Evolutionary conservation across 1,284 basidiomycete genomes (phyloP).

Genomic region (Lentinula novae-zelandiae): DNA sequence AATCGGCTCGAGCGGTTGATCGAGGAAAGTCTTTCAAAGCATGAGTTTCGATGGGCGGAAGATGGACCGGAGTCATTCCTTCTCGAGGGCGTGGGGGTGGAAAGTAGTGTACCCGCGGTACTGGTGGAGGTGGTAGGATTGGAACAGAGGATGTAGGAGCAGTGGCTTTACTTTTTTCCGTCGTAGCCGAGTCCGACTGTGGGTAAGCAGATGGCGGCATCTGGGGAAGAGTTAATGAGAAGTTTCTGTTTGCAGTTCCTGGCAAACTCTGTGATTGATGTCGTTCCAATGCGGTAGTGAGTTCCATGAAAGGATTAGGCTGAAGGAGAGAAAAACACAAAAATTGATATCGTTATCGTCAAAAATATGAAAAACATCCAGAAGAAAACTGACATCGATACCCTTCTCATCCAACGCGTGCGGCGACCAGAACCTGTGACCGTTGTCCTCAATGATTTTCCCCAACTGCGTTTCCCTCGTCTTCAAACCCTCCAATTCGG

Average conservation of each 20-base stretch:
- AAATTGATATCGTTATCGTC: background rate
- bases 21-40: background rate
- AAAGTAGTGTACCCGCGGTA: slow-evolving; percentile 25
- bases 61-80: slow-evolving; percentile 5
- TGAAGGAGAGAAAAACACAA: background rate
- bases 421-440: background rate
- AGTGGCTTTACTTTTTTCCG: background rate
- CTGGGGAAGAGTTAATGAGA: slow-evolving; percentile 15
- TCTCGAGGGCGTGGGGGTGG: slow-evolving; percentile 20
- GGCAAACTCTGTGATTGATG: slow-evolving; percentile 18
- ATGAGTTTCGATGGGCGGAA: slow-evolving; percentile 1
- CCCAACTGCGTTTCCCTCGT: background rate
- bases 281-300: slow-evolving; percentile 12
- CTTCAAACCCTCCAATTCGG: background rate
- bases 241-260: background rate
- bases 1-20: background rate
- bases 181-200: background rate
- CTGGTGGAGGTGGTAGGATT: background rate
- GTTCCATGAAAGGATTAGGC: slow-evolving; percentile 12
- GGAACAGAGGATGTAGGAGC: background rate
- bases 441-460: background rate
- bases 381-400: slow-evolving; percentile 8
- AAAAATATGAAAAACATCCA: background rate
- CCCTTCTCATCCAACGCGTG: slow-evolving; percentile 12
- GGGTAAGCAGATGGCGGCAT: slow-evolving; percentile 5